These are phyloP conservation scores for Solanum bulbocastanum DNA, from an alignment of 257 asterid genomes.

Conservation along the genomic window DNA sequence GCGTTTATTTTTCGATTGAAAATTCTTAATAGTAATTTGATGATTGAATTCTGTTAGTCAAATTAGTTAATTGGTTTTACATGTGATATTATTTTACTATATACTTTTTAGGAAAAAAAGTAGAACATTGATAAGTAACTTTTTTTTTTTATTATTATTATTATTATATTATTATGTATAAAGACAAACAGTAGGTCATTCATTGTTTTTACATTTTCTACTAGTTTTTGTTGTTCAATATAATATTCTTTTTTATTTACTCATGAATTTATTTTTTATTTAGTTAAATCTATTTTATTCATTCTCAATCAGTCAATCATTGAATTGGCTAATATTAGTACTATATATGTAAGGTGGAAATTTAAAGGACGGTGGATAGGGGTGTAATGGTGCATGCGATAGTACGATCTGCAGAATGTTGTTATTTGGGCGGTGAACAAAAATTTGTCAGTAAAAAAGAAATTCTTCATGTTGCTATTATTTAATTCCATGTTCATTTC, in stretches of 20 bases:
- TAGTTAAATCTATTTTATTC: neutral
- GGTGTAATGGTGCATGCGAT: neutral
- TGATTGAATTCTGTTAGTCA: neutral
- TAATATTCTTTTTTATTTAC: neutral
- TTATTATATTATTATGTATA: neutral
- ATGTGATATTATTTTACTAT: neutral
- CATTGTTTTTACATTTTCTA: neutral
- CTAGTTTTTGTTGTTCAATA: neutral
- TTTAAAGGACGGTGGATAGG: neutral
- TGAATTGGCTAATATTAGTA: neutral
- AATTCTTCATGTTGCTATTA: neutral
- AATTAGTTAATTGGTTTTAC: neutral
- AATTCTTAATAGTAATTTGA: neutral
- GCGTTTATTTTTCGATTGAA: conserved; percentile 9
- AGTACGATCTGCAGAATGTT: neutral
- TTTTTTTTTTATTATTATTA: neutral
- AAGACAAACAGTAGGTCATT: neutral
- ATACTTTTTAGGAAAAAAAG: neutral
- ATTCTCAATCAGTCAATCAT: neutral
- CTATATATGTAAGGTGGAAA: neutral
- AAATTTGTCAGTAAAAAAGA: neutral
- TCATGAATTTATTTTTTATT: neutral
- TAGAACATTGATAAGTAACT: neutral
- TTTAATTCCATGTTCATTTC: neutral
- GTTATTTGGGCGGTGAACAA: neutral